phyloP scores from a whole-genome alignment of 78 protist genomes.

The Dictyostelium capitatum region DNA sequence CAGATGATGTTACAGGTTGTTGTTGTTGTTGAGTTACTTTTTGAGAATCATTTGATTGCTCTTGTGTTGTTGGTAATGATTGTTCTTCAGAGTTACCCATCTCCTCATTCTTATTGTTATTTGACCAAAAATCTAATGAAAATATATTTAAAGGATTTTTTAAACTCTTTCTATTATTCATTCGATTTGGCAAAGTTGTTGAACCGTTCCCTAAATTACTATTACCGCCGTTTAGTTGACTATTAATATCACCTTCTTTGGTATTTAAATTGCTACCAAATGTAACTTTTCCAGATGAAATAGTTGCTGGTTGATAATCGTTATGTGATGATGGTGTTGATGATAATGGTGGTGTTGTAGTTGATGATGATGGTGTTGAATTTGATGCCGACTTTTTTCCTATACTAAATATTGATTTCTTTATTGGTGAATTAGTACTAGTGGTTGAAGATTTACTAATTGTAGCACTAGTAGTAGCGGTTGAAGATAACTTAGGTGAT shows the following conservation, averaged over 20 bases:
- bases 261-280: not conserved
- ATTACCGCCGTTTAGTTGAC: too few species aligned
- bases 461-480: not conserved
- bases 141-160: constrained; percentile 41
- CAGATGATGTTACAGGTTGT: constrained; percentile 4
- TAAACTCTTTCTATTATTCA: constrained; percentile 46
- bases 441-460: not conserved
- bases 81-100: not conserved
- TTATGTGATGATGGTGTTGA: not conserved
- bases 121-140: constrained; percentile 21
- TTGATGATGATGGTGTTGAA: not conserved
- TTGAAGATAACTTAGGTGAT: constrained; percentile 1
- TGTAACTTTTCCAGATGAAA: constrained; percentile 17
- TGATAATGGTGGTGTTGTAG: not conserved
- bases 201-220: not conserved
- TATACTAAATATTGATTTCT: constrained; percentile 43
- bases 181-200: constrained; percentile 12
- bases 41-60: constrained; percentile 8
- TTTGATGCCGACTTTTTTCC: constrained; percentile 24
- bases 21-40: constrained; percentile 7
- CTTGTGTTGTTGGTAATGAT: not conserved
- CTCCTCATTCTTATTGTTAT: constrained; percentile 11
- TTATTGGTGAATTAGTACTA: constrained; percentile 1
- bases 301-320: constrained; percentile 4
- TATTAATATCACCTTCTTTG: too few species aligned